These are phyloP conservation scores for Holtermannia corniformis DNA, from an alignment of 768 basidiomycete genomes.

Conservation along the genomic window DNA sequence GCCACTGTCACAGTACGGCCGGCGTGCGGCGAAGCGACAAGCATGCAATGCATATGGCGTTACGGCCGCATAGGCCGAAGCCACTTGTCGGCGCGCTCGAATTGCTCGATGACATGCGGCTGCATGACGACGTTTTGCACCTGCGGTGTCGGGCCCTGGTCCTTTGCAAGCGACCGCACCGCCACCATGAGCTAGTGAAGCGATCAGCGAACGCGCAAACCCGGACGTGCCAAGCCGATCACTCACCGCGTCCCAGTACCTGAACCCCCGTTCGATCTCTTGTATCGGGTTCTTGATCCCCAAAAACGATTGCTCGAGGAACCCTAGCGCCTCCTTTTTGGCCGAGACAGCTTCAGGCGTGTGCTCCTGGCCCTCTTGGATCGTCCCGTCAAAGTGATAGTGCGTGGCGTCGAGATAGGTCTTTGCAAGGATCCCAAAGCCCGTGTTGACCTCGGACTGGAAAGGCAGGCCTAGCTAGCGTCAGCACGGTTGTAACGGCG, in stretches of 20 bases:
- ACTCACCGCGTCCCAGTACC: conserved; percentile 98
- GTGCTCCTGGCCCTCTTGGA: conserved; percentile 55
- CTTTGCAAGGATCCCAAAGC: conserved; percentile 94
- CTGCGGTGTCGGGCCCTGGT: conserved; percentile 41
- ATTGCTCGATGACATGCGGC: conserved; percentile 84
- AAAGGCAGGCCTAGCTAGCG: conserved; percentile 56
- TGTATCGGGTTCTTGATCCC: conserved; percentile 76
- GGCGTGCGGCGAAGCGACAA: no score
- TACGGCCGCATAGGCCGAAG: conserved; percentile 52
- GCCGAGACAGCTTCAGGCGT: conserved; percentile 70
- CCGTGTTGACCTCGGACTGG: conserved; percentile 93
- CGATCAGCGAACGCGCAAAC: conserved; percentile 48
- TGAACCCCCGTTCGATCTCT: conserved; percentile 91
- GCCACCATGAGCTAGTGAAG: conserved; percentile 51
- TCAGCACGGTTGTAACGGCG: not conserved
- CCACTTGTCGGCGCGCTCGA: conserved; percentile 92
- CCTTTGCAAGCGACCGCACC: conserved; percentile 69
- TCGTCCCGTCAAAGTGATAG: conserved; percentile 73
- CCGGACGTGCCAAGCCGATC: conserved; percentile 16
- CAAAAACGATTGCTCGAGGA: conserved; percentile 83
- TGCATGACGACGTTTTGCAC: conserved; percentile 59
- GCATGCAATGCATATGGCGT: not conserved
- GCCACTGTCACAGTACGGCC: no score
- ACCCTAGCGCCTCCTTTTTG: conserved; percentile 76
- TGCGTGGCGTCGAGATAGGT: conserved; percentile 82